Conservation (phyloP, 352 stramenopile species). For the Globisporangium alternatum region DNA sequence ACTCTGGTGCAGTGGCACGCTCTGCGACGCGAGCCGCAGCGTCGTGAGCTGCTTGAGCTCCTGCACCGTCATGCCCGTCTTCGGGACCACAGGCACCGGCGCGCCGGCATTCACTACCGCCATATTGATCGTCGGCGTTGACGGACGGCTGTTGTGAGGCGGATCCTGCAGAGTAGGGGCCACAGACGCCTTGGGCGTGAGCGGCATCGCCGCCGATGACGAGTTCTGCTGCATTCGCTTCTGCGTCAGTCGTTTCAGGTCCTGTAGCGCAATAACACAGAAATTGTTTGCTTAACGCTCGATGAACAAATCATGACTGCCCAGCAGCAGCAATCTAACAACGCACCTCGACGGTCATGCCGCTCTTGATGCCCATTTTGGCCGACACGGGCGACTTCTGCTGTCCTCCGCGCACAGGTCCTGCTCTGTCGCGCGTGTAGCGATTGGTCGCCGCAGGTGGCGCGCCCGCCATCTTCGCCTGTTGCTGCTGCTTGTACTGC, state of each 20-base stretch:
- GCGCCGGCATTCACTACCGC: slow-evolving; percentile 38
- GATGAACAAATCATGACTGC: not conserved
- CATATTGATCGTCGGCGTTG: slow-evolving; percentile 69
- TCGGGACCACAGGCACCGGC: slow-evolving; percentile 45
- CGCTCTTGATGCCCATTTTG: slow-evolving; percentile 88
- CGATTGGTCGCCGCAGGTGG: slow-evolving; percentile 6
- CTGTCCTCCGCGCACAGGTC: slow-evolving; percentile 12
- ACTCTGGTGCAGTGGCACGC: slow-evolving; percentile 50
- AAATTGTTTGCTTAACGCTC: not conserved
- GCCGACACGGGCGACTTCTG: slow-evolving; percentile 41
- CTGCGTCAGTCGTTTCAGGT: slow-evolving; percentile 83
- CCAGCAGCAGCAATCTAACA: not conserved
- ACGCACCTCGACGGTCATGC: slow-evolving; percentile 78
- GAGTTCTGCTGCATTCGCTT: slow-evolving; percentile 76
- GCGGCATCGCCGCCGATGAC: slow-evolving; percentile 1
- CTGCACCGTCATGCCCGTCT: slow-evolving; percentile 84
- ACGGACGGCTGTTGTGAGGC: slow-evolving; percentile 28
- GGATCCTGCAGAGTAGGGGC: slow-evolving; percentile 12
- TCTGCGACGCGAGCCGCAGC: slow-evolving; percentile 73
- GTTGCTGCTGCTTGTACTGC: slow-evolving; percentile 32
- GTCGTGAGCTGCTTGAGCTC: slow-evolving; percentile 85
- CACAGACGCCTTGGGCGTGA: slow-evolving; percentile 40
- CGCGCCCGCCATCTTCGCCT: slow-evolving; percentile 14
- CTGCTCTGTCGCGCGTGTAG: slow-evolving; percentile 15
- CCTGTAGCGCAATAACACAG: slow-evolving; percentile 18